Evolutionary conservation across 805 yeast genomes (phyloP).

Genomic region (Wickerhamiella kurtzmanii): DNA sequence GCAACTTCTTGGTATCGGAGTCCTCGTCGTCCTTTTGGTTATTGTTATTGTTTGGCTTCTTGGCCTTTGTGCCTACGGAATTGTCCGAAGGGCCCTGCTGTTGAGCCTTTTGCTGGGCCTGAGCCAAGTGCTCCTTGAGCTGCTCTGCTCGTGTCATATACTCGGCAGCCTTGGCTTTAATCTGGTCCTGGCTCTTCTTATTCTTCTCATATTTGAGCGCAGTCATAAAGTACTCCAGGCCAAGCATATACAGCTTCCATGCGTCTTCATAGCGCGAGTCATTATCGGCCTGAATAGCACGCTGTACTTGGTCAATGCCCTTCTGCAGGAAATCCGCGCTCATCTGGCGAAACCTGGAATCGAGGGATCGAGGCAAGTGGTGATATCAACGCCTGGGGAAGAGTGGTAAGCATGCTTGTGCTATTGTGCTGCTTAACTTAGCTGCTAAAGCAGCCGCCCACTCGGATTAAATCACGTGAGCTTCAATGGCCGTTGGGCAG

Average conservation of each 20-base stretch:
- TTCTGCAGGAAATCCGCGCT: constrained; percentile 64
- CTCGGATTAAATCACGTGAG: background rate
- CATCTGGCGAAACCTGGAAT: constrained; percentile 8
- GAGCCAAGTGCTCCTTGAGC: constrained; percentile 75
- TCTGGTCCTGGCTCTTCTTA: constrained; percentile 73
- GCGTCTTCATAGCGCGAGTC: constrained; percentile 89
- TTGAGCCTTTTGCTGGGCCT: constrained; percentile 28
- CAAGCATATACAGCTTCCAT: constrained; percentile 80
- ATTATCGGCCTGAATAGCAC: constrained; percentile 89
- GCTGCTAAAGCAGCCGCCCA: too few species aligned
- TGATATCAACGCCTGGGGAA: background rate
- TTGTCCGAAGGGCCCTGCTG: constrained; percentile 29
- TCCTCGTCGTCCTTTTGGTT: constrained; percentile 47
- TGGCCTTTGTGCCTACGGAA: constrained; percentile 42
- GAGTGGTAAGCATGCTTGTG: too few species aligned
- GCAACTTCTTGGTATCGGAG: constrained; percentile 72
- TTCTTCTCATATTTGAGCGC: constrained; percentile 93
- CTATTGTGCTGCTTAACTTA: too few species aligned
- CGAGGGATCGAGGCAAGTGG: background rate
- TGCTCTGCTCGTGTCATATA: constrained; percentile 89
- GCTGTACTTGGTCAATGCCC: constrained; percentile 89
- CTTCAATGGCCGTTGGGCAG: background rate
- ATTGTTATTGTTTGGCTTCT: constrained; percentile 28
- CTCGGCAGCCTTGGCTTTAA: constrained; percentile 79
- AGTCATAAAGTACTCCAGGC: constrained; percentile 86